Evolutionary conservation across 306 rosid genomes (phyloP), one percentile per base, ranked within the genome.

Genomic region (Psophocarpus tetragonolobus): DNA sequence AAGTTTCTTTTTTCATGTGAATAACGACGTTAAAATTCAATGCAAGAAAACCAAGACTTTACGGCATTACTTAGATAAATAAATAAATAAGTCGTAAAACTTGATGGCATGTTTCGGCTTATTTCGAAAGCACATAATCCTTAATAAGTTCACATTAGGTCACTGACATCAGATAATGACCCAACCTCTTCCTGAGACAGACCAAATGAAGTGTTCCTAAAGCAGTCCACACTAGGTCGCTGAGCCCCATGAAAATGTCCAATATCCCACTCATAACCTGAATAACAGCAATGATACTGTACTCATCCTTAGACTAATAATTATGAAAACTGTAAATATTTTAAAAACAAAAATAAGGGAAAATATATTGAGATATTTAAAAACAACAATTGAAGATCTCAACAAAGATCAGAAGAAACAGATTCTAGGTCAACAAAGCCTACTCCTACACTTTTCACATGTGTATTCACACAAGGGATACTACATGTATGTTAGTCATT

Each of bases 221-320:
- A 95, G 90, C 96, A 88, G 81, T 95, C 97, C 75, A 95, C 96
- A 64, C 89, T 81, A 33, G 97, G 98, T 17, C 96, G 86, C 58
- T 12, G 89, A 71, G 97, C 93, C 73, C 97, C 93, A 48, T 47
- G 76, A 54, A 95, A 92, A 86, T 92, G 98, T 68, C 97, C 97
- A 58, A 95, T 82, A 66, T 95, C 98, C 97, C 98, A 95, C 81
- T 92, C 97, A 73, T 95, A 95, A 84, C 97, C 98, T 92, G 90
- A 81, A 83, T 36, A 87, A 77, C 47, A 64, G 62, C 76, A 75
- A 69, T 18, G 65, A 71, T 51, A 84, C 81, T 80, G 56, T 15
- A 62, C 50, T 85, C 58, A 87, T 71, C 42, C 70, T 45, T 79
- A 24, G 38, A 85, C 39, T n/a, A 48, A 70, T 14, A 69, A 87